These are phyloP conservation scores for Pyrus bretschneideri DNA, from an alignment of 306 rosid genomes.

Conservation along the genomic window DNA sequence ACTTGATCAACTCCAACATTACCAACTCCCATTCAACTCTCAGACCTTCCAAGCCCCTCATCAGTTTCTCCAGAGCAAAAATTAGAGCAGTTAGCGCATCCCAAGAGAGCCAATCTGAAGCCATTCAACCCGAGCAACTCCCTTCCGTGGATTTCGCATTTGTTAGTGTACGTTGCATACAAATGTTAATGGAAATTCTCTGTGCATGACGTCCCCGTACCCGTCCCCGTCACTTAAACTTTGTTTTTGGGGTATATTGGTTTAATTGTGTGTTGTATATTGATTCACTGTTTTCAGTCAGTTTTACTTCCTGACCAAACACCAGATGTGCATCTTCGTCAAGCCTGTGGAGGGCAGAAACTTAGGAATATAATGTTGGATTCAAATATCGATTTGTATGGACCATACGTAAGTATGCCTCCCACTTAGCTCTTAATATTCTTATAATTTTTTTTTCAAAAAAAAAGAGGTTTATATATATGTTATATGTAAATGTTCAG, in stretches of 20 bases:
- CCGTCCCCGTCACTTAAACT: not conserved
- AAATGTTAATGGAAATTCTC: not conserved
- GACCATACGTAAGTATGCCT: slow-evolving; percentile 61
- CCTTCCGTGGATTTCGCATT: slow-evolving; percentile 64
- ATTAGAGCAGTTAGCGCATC: slow-evolving; percentile 55
- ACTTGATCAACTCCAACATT: slow-evolving; percentile 27
- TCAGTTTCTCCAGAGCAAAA: slow-evolving; percentile 21
- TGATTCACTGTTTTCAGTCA: slow-evolving; percentile 38
- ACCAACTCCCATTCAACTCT: slow-evolving; percentile 28
- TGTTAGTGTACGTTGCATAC: slow-evolving; percentile 47
- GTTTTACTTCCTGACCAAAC: slow-evolving; percentile 88
- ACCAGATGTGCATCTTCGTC: slow-evolving; percentile 72
- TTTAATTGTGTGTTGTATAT: not conserved
- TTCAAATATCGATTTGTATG: slow-evolving; percentile 66
- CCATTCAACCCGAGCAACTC: slow-evolving; percentile 39
- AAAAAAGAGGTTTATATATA: not conserved
- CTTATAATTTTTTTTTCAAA: not conserved
- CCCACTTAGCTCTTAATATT: not conserved
- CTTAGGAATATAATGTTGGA: slow-evolving; percentile 79
- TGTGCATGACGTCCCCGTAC: not conserved
- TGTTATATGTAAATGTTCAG: slow-evolving; percentile 26
- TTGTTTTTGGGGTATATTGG: not conserved
- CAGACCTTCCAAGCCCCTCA: slow-evolving; percentile 21
- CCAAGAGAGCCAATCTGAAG: slow-evolving; percentile 44
- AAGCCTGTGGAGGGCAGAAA: slow-evolving; percentile 72